Conservation (phyloP, 108 stramenopile species). For the Stephanodiscus triporus region DNA sequence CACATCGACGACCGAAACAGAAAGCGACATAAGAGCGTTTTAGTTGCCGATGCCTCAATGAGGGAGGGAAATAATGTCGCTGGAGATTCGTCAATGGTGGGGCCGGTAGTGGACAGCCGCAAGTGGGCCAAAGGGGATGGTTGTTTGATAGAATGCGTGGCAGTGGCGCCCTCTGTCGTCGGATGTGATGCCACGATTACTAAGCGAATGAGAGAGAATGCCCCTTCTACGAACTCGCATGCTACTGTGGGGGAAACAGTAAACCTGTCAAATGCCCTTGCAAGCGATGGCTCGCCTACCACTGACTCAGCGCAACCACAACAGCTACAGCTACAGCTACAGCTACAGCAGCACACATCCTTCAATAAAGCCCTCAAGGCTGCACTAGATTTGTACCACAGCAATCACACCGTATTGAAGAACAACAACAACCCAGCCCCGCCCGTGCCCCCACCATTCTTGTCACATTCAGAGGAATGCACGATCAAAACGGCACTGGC, state of each 20-base stretch:
- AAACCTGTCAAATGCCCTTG: background rate
- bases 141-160: background rate
- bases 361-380: background rate
- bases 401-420: no score
- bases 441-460: constrained; percentile 42
- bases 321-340: background rate
- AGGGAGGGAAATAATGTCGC: background rate
- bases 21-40: no score
- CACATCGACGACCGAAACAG: no score
- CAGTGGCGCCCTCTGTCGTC: background rate
- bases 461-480: constrained; percentile 47
- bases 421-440: constrained; percentile 17
- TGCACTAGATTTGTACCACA: background rate
- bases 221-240: background rate
- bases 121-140: background rate
- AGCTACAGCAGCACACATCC: background rate
- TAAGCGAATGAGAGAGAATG: background rate
- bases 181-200: background rate
- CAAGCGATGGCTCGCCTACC: background rate
- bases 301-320: background rate
- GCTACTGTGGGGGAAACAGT: no score
- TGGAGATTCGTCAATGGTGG: background rate
- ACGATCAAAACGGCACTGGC: constrained; percentile 45
- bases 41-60: no score
- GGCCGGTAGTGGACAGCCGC: background rate